These are phyloP conservation scores for Melastoma malabathricum DNA, from an alignment of 345 rosid species.

Conservation along the genomic window DNA sequence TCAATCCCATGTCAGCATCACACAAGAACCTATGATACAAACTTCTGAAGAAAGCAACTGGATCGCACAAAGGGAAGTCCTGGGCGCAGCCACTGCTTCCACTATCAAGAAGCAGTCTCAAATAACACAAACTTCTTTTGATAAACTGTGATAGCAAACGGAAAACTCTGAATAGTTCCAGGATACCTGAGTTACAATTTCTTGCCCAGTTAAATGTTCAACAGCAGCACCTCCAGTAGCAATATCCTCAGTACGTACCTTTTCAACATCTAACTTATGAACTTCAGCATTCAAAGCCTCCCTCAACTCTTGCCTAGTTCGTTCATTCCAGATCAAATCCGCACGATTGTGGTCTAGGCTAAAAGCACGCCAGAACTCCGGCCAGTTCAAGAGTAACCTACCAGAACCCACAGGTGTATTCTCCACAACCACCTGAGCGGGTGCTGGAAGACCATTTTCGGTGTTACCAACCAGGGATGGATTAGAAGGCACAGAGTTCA, in stretches of 20 bases:
- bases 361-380: slow-evolving; percentile 97
- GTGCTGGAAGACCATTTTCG: slow-evolving; percentile 64
- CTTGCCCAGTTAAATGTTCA: slow-evolving; percentile 50
- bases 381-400: slow-evolving; percentile 84
- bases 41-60: slow-evolving; percentile 93
- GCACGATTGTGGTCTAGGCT: slow-evolving; percentile 99
- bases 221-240: slow-evolving; percentile 55
- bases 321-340: slow-evolving; percentile 97
- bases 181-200: slow-evolving; percentile 70
- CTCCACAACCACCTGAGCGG: slow-evolving; percentile 97
- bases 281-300: slow-evolving; percentile 97
- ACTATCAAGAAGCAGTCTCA: slow-evolving; percentile 94
- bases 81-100: slow-evolving; percentile 83
- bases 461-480: slow-evolving; percentile 26
- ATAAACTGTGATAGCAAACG: slow-evolving; percentile 81
- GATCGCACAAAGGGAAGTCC: slow-evolving; percentile 95
- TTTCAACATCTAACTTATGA: slow-evolving; percentile 89
- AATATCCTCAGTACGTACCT: slow-evolving; percentile 95
- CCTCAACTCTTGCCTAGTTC: slow-evolving; percentile 91
- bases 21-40: slow-evolving; percentile 95
- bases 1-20: slow-evolving; percentile 97
- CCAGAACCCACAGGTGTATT: slow-evolving; percentile 91
- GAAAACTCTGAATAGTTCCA: slow-evolving; percentile 97
- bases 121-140: slow-evolving; percentile 99
- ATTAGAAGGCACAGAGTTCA: slow-evolving; percentile 35